phyloP scores from a whole-genome alignment of 1,284 basidiomycete species.

The Microbotryum silenes-acaulis region DNA sequence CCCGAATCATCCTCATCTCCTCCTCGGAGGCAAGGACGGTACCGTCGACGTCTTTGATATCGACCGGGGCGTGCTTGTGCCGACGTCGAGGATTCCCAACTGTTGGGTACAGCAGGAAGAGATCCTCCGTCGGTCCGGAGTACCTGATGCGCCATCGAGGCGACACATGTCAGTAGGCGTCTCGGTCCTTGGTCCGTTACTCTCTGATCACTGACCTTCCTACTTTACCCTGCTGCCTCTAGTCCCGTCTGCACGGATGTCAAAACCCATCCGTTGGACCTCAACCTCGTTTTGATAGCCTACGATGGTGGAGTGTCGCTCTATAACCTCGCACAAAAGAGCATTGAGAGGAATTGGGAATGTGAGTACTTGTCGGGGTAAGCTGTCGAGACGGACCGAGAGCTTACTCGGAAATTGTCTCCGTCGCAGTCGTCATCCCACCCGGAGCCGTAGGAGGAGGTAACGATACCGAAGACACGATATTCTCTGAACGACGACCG shows the following conservation, averaged over 20 bases:
- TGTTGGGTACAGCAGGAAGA: constrained; percentile 56
- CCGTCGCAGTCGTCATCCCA: constrained; percentile 48
- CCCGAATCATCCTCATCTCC: constrained; percentile 66
- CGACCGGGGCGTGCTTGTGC: constrained; percentile 37
- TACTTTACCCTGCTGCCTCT: constrained; percentile 25
- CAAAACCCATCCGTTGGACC: constrained; percentile 66
- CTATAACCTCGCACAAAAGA: constrained; percentile 59
- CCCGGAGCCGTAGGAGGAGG: constrained; percentile 72
- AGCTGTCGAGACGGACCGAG: background rate
- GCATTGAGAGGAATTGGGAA: constrained; percentile 23
- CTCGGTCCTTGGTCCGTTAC: background rate
- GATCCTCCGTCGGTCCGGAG: constrained; percentile 53
- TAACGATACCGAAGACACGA: constrained; percentile 51
- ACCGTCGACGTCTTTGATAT: constrained; percentile 44
- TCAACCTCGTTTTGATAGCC: constrained; percentile 70
- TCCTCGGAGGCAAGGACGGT: constrained; percentile 45
- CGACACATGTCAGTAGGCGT: constrained; percentile 39
- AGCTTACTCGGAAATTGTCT: constrained; percentile 52
- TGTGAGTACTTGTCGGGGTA: background rate
- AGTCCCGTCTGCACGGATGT: constrained; percentile 55
- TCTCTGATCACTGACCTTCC: background rate
- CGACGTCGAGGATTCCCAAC: constrained; percentile 41
- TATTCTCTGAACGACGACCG: constrained; percentile 63
- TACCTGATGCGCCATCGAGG: constrained; percentile 47
- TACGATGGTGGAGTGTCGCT: constrained; percentile 73